Base-by-base conservation (phyloP, 768 basidiomycete species). In the Thelephora aurantiotincta region DNA sequence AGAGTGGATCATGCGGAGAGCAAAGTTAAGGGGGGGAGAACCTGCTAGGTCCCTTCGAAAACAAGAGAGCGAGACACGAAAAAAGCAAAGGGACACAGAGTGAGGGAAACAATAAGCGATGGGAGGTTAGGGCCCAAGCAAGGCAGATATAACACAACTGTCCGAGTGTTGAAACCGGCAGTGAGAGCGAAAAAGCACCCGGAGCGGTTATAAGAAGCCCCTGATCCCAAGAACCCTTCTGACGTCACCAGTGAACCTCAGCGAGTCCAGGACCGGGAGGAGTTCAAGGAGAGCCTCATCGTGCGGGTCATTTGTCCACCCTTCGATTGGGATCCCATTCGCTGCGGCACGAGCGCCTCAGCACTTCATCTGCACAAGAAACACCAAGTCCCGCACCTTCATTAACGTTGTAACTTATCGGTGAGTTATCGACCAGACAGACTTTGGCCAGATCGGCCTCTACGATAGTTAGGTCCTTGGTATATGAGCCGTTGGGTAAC, bases 291-390 rank as follows among this genome's bases (percentile, higher is more conserved):
- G 70, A 18, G 94, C 96, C 65, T 98, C 90, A 67, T 99, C 96
- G 50, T 82, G 79, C 30, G 90, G 93, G 65, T 99, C 96, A 51
- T 92, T 83, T 19, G 92, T 97, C 96, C 96, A 98, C 44, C 96
- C 96, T 71, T 98, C 94, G 65, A 99, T 90, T 33, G 96, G 96
- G 58, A 99, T 91, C 46, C 92, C 96, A 62, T 99, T 99, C 46
- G 89, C 96, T 98, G 61, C 41, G 46, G 16, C 38, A 57, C 19
- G 45, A 35, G 16, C 44, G 18, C 4, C 33, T 49, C 20, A 54
- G 42, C 11, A 38, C 11, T 3, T 20, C 46, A 11, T 12, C 54
- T 35, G 11, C n/a, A 38, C 23, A 46, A 19, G 41, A 23, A 23
- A 14, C 20, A 12, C 35, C 13, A 9, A 26, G 7, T 20, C 48